Percentiles rank a stretch among this genome's conserved stretches.
phyloP scores from a whole-genome alignment of 2,329 filamentous ascomycete species.

The Talaromyces sp. region DNA sequence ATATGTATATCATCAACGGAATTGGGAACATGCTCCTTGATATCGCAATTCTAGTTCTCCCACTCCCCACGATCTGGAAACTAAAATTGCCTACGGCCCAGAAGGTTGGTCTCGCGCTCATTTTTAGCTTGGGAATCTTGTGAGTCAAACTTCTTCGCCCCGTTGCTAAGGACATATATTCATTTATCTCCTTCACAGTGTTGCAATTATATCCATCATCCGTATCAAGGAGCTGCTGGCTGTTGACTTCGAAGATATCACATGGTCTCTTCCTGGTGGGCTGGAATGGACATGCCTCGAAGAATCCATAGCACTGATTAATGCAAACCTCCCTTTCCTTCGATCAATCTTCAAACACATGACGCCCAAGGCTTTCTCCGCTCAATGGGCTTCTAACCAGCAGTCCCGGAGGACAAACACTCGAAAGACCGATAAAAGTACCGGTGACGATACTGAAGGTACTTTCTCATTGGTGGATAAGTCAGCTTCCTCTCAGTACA shows the following conservation, averaged over 20 bases:
- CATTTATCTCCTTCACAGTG: not conserved
- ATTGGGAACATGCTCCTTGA: not conserved
- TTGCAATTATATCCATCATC: conserved; percentile 7
- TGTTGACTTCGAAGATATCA: conserved; percentile 13
- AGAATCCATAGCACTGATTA: conserved; percentile 6
- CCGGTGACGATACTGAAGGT: not conserved
- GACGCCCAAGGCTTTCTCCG: not conserved
- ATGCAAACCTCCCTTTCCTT: conserved; percentile 8
- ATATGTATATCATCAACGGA: not conserved
- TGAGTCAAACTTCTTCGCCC: not conserved
- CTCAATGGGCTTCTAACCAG: not conserved
- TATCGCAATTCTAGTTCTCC: not conserved
- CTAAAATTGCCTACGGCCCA: not conserved
- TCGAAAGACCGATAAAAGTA: not conserved
- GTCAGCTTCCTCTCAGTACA: not conserved
- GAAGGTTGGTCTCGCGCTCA: not conserved
- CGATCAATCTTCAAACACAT: not conserved
- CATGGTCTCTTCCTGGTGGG: conserved; percentile 8
- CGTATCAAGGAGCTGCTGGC: conserved; percentile 5
- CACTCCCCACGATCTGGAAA: not conserved
- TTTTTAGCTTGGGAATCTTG: not conserved
- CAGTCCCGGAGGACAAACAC: not conserved
- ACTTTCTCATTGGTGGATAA: not conserved
- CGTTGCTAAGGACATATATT: not conserved
- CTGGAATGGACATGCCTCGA: conserved; percentile 9